A percentile compares a stretch with the other conserved stretches of the same genome.
Conservation (phyloP, 164 flowering plant genomes). For the Amborella trichopoda region DNA sequence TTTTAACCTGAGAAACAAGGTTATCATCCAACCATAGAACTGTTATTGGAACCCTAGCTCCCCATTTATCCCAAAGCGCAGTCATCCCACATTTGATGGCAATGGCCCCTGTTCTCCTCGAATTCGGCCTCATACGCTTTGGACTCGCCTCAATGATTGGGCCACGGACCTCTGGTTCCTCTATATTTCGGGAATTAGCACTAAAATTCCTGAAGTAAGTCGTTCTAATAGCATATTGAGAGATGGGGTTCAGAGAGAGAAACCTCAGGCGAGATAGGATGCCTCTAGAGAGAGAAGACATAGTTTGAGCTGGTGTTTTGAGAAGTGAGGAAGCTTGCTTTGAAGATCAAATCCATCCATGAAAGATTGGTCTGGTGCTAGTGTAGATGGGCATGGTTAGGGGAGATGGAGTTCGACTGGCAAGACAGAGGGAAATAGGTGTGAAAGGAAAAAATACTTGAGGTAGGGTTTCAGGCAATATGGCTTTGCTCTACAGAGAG, state of each 20-base stretch:
- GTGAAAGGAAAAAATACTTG: background rate
- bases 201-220: conserved; percentile 30
- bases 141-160: conserved; percentile 38
- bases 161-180: conserved; percentile 3
- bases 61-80: conserved; percentile 96
- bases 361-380: too few species aligned
- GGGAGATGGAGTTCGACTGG: too few species aligned
- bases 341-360: too few species aligned
- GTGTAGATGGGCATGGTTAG: too few species aligned
- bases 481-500: background rate
- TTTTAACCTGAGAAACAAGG: conserved; percentile 83
- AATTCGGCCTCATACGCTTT: conserved; percentile 45
- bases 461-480: background rate
- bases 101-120: conserved; percentile 71
- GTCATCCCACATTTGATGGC: conserved; percentile 93
- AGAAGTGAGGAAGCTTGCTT: background rate
- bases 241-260: conserved; percentile 17
- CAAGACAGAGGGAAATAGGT: background rate
- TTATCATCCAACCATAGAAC: conserved; percentile 86
- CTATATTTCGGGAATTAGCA: too few species aligned
- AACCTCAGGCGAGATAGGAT: conserved; percentile 39
- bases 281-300: conserved; percentile 63
- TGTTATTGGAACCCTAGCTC: conserved; percentile 65
- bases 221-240: too few species aligned
- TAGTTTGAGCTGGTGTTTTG: conserved; percentile 7